A percentile compares a stretch with the other conserved stretches of the same genome.
Evolutionary conservation across 345 rosid genomes (phyloP).

Genomic region (Camelina sativa): DNA sequence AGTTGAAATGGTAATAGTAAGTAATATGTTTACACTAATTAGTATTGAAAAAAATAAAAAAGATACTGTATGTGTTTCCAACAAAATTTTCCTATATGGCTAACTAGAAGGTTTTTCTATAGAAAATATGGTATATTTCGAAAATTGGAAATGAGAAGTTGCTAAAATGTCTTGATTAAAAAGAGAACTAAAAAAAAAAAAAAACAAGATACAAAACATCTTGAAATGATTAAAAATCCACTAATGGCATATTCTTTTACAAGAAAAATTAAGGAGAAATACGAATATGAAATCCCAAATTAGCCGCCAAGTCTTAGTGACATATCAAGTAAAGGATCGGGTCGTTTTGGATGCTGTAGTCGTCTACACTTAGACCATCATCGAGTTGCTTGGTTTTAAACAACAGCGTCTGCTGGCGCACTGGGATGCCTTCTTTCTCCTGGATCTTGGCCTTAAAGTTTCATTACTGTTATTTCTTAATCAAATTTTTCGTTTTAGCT

Average conservation of each 20-base stretch:
- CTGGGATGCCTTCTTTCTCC: neutral
- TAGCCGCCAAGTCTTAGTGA: neutral
- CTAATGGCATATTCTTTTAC: neutral
- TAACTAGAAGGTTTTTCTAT: too few species aligned
- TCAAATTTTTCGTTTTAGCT: neutral
- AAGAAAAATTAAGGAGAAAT: neutral
- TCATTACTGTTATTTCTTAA: neutral
- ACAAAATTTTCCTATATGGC: too few species aligned
- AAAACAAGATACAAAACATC: neutral
- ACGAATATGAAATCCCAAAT: neutral
- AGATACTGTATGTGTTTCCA: too few species aligned
- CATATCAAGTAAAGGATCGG: slow-evolving; percentile 1
- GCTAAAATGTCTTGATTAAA: too few species aligned
- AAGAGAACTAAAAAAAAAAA: too few species aligned
- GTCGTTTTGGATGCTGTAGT: neutral
- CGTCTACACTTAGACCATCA: neutral
- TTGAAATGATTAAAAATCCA: neutral
- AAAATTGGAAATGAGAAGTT: too few species aligned
- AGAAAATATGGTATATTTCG: too few species aligned
- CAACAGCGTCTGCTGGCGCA: neutral
- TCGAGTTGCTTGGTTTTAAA: neutral
- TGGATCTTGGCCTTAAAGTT: slow-evolving; percentile 5
- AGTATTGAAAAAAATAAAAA: too few species aligned
- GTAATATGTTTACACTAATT: too few species aligned
- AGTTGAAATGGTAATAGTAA: too few species aligned